Conservation (phyloP, 2,329 filamentous ascomycete species). For the Zalaria sp. region DNA sequence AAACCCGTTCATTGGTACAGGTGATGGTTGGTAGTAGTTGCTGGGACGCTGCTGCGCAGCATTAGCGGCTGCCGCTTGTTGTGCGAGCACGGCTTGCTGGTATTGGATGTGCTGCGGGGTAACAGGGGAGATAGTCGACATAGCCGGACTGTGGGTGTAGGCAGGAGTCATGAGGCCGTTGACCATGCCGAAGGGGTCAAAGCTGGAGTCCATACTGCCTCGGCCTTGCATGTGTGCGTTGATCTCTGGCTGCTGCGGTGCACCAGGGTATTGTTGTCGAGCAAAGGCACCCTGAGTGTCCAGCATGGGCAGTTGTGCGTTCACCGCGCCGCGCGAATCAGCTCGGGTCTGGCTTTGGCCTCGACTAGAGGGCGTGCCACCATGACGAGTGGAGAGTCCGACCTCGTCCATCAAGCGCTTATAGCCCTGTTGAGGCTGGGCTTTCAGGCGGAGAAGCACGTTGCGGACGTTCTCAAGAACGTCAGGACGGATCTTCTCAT, state of each 20-base stretch:
- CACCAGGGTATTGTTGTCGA: slow-evolving; percentile 21
- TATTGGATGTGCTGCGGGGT: slow-evolving; percentile 42
- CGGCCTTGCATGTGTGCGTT: slow-evolving; percentile 28
- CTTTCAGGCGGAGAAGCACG: slow-evolving; percentile 80
- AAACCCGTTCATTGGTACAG: slow-evolving; percentile 14
- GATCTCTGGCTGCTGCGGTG: slow-evolving; percentile 24
- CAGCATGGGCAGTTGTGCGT: slow-evolving; percentile 18
- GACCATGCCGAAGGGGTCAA: slow-evolving; percentile 27
- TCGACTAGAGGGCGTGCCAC: slow-evolving; percentile 21
- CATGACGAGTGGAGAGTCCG: slow-evolving; percentile 53
- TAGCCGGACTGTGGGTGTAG: slow-evolving; percentile 21
- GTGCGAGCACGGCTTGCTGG: slow-evolving; percentile 38
- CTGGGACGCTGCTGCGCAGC: slow-evolving; percentile 11
- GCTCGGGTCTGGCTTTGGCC: slow-evolving; percentile 17
- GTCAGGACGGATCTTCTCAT: slow-evolving; percentile 75
- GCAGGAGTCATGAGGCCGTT: slow-evolving; percentile 19
- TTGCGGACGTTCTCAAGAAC: slow-evolving; percentile 86
- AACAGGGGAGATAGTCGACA: slow-evolving; percentile 22
- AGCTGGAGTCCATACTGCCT: slow-evolving; percentile 35
- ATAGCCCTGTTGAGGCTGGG: slow-evolving; percentile 87
- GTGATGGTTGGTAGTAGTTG: slow-evolving; percentile 15
- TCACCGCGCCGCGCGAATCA: slow-evolving; percentile 17
- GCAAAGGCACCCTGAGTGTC: slow-evolving; percentile 18
- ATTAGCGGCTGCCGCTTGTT: slow-evolving; percentile 16
- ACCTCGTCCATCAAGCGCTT: slow-evolving; percentile 99